These are phyloP conservation scores for Nothophaeocryptopus gaeumannii DNA, from an alignment of 2,329 filamentous ascomycete genomes.

Conservation along the genomic window DNA sequence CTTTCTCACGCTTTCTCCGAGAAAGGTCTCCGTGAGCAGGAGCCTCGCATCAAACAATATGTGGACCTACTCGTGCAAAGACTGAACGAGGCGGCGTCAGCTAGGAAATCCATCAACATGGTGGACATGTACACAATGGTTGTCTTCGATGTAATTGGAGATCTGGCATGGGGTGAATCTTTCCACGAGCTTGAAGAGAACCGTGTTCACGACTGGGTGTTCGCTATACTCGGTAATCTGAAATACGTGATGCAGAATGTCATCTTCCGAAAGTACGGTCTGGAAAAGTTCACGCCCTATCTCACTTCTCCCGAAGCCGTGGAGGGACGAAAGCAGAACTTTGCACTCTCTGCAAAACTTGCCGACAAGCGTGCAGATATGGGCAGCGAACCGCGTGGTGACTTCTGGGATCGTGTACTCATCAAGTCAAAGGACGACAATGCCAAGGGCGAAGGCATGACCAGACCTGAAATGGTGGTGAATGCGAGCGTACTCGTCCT, in stretches of 20 bases:
- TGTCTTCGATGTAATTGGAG: conserved; percentile 32
- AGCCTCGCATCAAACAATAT: conserved; percentile 39
- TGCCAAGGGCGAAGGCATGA: conserved; percentile 26
- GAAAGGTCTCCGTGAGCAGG: conserved; percentile 38
- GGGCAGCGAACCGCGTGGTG: conserved; percentile 12
- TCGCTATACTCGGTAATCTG: conserved; percentile 24
- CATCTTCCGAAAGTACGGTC: background rate
- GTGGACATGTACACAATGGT: conserved; percentile 23
- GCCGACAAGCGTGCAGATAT: conserved; percentile 11
- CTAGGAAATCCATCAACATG: conserved; percentile 26
- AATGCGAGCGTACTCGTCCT: conserved; percentile 31
- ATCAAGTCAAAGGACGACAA: conserved; percentile 20
- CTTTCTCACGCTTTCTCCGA: conserved; percentile 19
- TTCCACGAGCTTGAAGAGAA: conserved; percentile 26
- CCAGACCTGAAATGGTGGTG: conserved; percentile 28
- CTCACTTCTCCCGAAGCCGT: conserved; percentile 6
- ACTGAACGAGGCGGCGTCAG: conserved; percentile 9
- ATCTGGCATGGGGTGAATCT: conserved; percentile 30
- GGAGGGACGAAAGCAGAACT: conserved; percentile 22
- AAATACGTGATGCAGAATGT: conserved; percentile 19
- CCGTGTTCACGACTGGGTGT: conserved; percentile 37
- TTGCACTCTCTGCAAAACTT: conserved; percentile 8
- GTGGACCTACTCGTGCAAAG: conserved; percentile 38
- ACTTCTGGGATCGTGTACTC: conserved; percentile 20
- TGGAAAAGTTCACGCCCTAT: conserved; percentile 6